phyloP scores from a whole-genome alignment of 2,329 filamentous ascomycete genomes.

The Ascochyta rabiei region DNA sequence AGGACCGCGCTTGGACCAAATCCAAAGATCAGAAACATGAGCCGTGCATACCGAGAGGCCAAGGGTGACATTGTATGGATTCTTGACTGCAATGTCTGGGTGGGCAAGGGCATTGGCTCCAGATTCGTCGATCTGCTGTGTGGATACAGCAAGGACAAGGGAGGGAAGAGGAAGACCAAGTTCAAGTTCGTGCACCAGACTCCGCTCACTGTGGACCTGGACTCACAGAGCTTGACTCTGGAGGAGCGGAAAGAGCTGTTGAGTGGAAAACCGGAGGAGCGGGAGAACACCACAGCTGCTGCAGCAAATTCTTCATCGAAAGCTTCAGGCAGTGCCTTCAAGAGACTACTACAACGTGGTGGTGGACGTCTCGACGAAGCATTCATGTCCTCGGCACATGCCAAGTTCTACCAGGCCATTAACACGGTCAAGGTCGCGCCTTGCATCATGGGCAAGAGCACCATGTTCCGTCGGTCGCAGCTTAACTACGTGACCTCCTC shows the following conservation, averaged over 20 bases:
- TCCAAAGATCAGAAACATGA: slow-evolving; percentile 98
- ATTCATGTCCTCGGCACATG: slow-evolving; percentile 91
- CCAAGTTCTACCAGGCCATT: slow-evolving; percentile 98
- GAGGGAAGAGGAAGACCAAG: slow-evolving; percentile 45
- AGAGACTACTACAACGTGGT: slow-evolving; percentile 51
- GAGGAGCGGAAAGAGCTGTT: slow-evolving; percentile 43
- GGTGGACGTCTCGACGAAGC: slow-evolving; percentile 91
- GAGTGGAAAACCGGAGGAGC: slow-evolving; percentile 28
- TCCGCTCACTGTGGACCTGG: slow-evolving; percentile 81
- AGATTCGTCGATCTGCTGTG: slow-evolving; percentile 88
- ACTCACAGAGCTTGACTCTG: slow-evolving; percentile 35
- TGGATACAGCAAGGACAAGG: slow-evolving; percentile 61
- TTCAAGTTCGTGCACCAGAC: slow-evolving; percentile 96
- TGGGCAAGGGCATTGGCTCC: slow-evolving; percentile 76
- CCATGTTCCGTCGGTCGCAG: slow-evolving; percentile 96
- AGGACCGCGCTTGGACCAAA: slow-evolving; percentile 78
- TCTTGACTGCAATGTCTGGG: slow-evolving; percentile 96
- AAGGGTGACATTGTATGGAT: slow-evolving; percentile 89
- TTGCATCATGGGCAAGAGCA: slow-evolving; percentile 95
- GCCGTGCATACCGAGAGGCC: slow-evolving; percentile 86
- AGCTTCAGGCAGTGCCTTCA: slow-evolving; percentile 28
- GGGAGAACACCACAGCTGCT: slow-evolving; percentile 28
- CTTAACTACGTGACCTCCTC: slow-evolving; percentile 73
- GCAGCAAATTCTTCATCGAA: slow-evolving; percentile 37
- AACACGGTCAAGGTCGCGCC: slow-evolving; percentile 90